Evolutionary conservation across 495 filamentous ascomycete genomes (phyloP), one percentile per base, ranked within the genome.

Genomic region (Penicillium paradoxum): DNA sequence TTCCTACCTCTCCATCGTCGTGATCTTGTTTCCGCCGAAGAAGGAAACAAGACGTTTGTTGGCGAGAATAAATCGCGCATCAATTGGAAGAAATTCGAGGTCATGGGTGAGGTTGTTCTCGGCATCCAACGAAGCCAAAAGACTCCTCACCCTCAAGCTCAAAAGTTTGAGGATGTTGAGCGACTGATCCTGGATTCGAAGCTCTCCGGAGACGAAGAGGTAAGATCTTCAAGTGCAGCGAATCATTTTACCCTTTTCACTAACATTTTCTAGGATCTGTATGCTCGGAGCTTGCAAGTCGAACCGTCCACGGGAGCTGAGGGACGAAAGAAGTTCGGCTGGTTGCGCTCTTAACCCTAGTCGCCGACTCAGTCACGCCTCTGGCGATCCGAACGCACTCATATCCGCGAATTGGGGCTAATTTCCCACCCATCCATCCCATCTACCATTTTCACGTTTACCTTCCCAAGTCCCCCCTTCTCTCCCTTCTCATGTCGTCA

Each of bases 51-150:
- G 54, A 97, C 93, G 11, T 91, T 95, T 63, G 74, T 96, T 9
- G 85, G 84, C 18, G 80, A 86, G 19, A 76, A 72, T 45, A 83
- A 86, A 51, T 83, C 87, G 51, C 78, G 88, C 36, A 89, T 98
- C 62, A 97, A 97, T 64, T 98, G 93, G 93, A 90, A 87, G 73
- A 98, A 98, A 62, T 97, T 97, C 58, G 91, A 97, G 73, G 86
- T 98, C 17, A 85, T 97, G 73, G 90, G 90, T 4, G 91, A 97
- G 52, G 87, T 96, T 21, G 79, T 98, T 45, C 78, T 95, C 46
- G 86, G 88, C 4, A 86, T 98, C 33, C 90, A 95, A 76, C 84
- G 83, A 67, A 95, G 90, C 66, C 93, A 97, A 72, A 85, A 85
- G 30, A 85, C 81, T 37, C 86, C 92, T 14, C 96, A 96, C 61